These are phyloP conservation scores for Plectosphaerella sp. DNA, from an alignment of 2,329 filamentous ascomycete species.

Conservation along the genomic window DNA sequence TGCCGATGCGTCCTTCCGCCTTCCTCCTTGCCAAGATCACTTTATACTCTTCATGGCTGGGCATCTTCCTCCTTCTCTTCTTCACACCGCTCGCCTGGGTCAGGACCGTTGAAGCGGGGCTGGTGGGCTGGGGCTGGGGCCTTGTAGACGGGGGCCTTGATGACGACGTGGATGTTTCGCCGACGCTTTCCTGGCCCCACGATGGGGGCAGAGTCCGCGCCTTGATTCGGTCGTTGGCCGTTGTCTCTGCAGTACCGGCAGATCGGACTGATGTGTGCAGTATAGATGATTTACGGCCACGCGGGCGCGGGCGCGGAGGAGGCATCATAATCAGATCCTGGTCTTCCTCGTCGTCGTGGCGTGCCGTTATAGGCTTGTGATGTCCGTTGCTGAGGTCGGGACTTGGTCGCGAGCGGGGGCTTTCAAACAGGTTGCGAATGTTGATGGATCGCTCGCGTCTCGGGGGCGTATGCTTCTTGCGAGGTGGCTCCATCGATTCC, in stretches of 20 bases:
- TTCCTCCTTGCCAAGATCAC: slow-evolving; percentile 4
- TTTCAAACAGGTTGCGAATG: background rate
- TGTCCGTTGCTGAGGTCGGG: too few species aligned
- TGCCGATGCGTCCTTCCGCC: slow-evolving; percentile 6
- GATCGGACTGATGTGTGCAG: too few species aligned
- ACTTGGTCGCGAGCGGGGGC: background rate
- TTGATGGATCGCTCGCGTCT: too few species aligned
- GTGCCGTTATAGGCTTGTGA: too few species aligned
- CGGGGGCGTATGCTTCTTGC: too few species aligned
- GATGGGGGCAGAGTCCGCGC: background rate
- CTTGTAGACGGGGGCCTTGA: too few species aligned
- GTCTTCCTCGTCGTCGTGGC: too few species aligned
- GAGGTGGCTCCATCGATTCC: slow-evolving; percentile 1
- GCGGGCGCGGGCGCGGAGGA: too few species aligned
- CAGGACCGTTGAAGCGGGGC: background rate
- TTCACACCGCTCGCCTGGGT: slow-evolving; percentile 6
- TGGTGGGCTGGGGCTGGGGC: background rate
- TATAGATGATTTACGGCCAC: too few species aligned
- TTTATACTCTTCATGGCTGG: background rate
- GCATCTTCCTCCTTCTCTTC: slow-evolving; percentile 7
- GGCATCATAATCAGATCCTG: too few species aligned
- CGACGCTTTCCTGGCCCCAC: background rate
- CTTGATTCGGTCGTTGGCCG: background rate
- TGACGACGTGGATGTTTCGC: too few species aligned
- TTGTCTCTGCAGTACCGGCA: background rate